These are phyloP conservation scores for Colletotrichum sp. DNA, from an alignment of 2,329 filamentous ascomycete species.

Conservation along the genomic window DNA sequence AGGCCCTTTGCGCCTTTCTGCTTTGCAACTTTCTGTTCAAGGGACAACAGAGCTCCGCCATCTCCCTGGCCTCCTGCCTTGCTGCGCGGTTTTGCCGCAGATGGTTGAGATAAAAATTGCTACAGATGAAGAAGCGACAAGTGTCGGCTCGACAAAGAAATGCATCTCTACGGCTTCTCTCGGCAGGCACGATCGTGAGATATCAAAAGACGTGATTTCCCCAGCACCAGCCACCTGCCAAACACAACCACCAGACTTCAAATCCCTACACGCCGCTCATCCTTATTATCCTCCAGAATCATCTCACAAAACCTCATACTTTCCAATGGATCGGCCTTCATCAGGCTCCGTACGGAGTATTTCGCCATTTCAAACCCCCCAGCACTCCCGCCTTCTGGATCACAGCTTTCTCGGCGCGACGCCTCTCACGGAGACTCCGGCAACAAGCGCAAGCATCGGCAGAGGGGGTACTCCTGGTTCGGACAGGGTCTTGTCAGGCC, in stretches of 20 bases:
- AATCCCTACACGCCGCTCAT: neutral
- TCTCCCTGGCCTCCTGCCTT: constrained; percentile 2
- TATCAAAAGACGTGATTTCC: constrained; percentile 9
- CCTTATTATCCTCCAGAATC: neutral
- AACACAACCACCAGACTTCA: neutral
- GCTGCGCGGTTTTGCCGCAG: neutral
- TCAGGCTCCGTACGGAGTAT: neutral
- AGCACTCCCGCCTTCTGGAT: neutral
- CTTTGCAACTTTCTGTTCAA: neutral
- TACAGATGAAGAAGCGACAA: constrained; percentile 10
- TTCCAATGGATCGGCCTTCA: neutral
- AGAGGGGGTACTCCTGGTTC: constrained; percentile 14
- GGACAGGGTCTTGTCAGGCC: constrained; percentile 8
- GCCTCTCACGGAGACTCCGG: constrained; percentile 14
- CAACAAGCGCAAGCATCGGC: constrained; percentile 10
- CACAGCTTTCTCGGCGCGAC: neutral
- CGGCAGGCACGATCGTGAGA: constrained; percentile 5
- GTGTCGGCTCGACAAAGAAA: constrained; percentile 12
- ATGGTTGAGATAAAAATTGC: constrained; percentile 2
- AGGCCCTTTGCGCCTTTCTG: neutral
- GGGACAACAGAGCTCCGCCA: neutral
- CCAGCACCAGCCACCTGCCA: neutral
- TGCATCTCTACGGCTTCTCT: neutral
- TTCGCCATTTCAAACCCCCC: constrained; percentile 1
- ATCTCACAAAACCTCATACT: neutral